Base-by-base conservation (phyloP, 139 green algal genomes). In the Mesostigma viride region DNA sequence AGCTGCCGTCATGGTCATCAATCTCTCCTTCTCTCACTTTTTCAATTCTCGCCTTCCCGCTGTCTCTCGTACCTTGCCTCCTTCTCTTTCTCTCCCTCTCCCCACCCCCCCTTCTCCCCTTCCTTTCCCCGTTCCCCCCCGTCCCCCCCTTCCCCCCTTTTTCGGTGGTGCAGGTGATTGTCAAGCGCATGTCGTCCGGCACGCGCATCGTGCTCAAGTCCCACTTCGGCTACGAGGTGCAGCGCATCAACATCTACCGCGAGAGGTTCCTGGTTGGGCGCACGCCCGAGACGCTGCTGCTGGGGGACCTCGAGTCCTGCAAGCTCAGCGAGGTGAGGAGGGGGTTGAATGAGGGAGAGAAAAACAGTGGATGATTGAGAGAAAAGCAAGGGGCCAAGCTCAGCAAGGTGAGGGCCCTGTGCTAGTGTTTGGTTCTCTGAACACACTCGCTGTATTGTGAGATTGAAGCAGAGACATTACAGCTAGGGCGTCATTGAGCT, bases 221-320 rank as follows among this genome's bases (percentile, higher is more conserved):
- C 51, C 26, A 62, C 45, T 74, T 71, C 46, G 69, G 68, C 45
- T 66, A 74, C 31, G 84, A 90, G 67, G 82, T 94, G 3, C 48
- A 77, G 31, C 79, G 80, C 32, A 83, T 91, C 24, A 84, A 86
- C 53, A 82, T 94, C 35, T 86, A 91, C 67, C 76, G 76, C 82
- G 73, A 79, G 56, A 31, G 73, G 27, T 92, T 81, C 74, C 65
- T 92, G 27, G 75, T 90, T 5, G 87, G 79, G 1, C 76, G 79
- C 45, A 94, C 87, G 1, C 59, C 83, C 24, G 66, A 84, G 53
- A 89, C 83, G 0, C 70, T 92, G 64, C 77, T 94, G 20, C 65
- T 90, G 56, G 85, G 87, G 28, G 76, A 91, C 73, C 61, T 92
- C 35, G 84, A 90, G 47, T 84, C 71, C 22, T 88, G 81, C 78